Base-by-base conservation (phyloP, 345 rosid species). In the Cardiospermum halicacabum region DNA sequence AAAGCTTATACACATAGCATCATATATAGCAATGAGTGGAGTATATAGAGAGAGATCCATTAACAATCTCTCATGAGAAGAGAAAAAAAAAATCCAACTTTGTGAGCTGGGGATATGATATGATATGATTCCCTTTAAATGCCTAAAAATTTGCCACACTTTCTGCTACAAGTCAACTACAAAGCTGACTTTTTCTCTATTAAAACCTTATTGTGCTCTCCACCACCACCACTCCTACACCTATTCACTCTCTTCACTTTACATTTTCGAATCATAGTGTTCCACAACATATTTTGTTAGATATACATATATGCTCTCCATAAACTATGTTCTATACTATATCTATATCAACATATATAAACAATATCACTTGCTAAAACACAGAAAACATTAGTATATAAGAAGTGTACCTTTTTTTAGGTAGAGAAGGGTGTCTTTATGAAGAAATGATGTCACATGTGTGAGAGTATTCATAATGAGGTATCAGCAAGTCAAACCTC, bases 101-200 rank as follows among this genome's bases (percentile, higher is more conserved):
- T 72, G 69, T 24, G 60, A 12, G 42, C 25, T 21, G 64, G 47
- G 75, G 71, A 79, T 76, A 68, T 82, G 84, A 84, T 82, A n/a
- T n/a, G n/a, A n/a, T n/a, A n/a, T n/a, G n/a, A n/a, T n/a, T n/a
- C 72, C 86, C 70, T 81, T 70, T 77, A 50, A 56, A 53, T 69
- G 45, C 70, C 81, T 68, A 71, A 49, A 77, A 81, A 75, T 72
- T 77, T 72, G 80, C 70, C 78, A 77, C 69, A 78, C 91, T 83
- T 85, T 83, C 68, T 77, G 61, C 81, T 76, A 80, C 73, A 81
- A 81, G 88, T 83, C 88, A 85, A 85, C 88, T 26, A 82, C 53
- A 83, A 85, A 85, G 88, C 75, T 78, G 74, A 16, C 72, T 66
- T 69, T 74, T 47, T 56, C 9, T 15, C 2, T 13, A 56, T 7